These are phyloP conservation scores for Neltuma alba DNA, from an alignment of 306 rosid genomes.

Conservation along the genomic window DNA sequence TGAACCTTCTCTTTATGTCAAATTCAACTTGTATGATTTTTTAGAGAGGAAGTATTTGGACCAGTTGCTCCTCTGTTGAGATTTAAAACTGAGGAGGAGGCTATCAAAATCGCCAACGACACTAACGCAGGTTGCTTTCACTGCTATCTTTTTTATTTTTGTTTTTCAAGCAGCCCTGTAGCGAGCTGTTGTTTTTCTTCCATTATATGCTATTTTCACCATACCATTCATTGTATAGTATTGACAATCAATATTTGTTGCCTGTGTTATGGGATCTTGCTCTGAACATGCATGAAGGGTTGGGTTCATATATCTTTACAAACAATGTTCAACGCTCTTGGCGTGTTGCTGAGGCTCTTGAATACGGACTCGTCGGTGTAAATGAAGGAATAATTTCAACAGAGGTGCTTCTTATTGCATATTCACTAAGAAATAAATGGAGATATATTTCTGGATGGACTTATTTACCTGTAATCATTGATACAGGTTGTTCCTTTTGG, in stretches of 20 bases:
- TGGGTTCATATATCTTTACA: constrained; percentile 92
- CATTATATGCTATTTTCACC: background rate
- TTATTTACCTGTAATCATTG: constrained; percentile 20
- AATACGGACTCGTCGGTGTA: constrained; percentile 90
- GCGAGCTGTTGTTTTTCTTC: background rate
- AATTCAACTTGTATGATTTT: constrained; percentile 32
- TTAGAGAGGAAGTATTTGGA: constrained; percentile 94
- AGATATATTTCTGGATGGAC: constrained; percentile 18
- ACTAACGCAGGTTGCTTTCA: constrained; percentile 77
- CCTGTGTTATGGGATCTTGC: constrained; percentile 9
- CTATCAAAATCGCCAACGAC: constrained; percentile 81
- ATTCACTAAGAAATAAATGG: constrained; percentile 2
- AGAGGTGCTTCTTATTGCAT: constrained; percentile 64
- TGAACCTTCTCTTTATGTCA: background rate
- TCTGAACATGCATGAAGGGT: constrained; percentile 52
- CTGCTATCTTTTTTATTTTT: constrained; percentile 21
- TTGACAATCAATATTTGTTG: constrained; percentile 22
- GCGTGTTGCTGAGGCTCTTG: constrained; percentile 98
- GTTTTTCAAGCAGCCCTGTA: constrained; percentile 1
- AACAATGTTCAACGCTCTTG: constrained; percentile 87
- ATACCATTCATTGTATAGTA: constrained; percentile 7
- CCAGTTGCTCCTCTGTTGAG: constrained; percentile 90
- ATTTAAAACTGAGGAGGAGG: constrained; percentile 93
- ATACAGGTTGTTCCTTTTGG: constrained; percentile 98
- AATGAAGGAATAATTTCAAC: constrained; percentile 95